Base-by-base conservation (phyloP, 169 alveolate genomes). In the Eimeria sp. region DNA sequence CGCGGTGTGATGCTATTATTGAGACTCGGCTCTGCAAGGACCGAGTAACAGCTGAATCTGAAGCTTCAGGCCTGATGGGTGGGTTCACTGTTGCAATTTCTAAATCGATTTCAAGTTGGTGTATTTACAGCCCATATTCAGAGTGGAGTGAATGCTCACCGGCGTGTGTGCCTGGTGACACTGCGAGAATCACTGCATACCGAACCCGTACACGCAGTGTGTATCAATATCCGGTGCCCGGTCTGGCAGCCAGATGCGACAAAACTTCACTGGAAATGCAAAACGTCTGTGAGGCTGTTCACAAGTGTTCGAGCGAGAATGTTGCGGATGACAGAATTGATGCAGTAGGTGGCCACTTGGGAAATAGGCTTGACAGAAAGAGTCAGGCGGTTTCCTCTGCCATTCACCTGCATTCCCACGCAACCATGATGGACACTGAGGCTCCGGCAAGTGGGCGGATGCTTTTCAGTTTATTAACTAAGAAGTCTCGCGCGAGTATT, bases 181-280 rank as follows among this genome's bases (percentile, higher is more conserved):
- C 63, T 27, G 1, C 72, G 18, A 57, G 61, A 34, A 14, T 63
- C 25, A 49, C 30, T 34, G 82, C 94, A 18, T 61, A 43, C 94
- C 82, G 30, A 67, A 61, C 45, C 57, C 80, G 94, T 11, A 61
- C 94, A 76, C 94, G 94, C 94, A 30, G 84, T 65, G 84, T 65
- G 51, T 83, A 87, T 2, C 94, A 87, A 20, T 47, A 87, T 83
- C 80, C 94, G 63, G 94, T 87, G 83, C 80, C 94, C 27, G 94
- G 94, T 47, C 94, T 87, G 61, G 94, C 94, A 18, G 14, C 94
- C 11, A 40, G 83, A 25, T 87, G 94, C 45, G 94, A 65, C 30
- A 10, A 63, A 61, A 83, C 40, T 30, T 43, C 65, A 47, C 94
- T 87, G 22, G 70, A 63, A 57, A n/a, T 43, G 58, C 63, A 25